phyloP scores from a whole-genome alignment of 805 yeast species.

The Metschnikowia gruessii region DNA sequence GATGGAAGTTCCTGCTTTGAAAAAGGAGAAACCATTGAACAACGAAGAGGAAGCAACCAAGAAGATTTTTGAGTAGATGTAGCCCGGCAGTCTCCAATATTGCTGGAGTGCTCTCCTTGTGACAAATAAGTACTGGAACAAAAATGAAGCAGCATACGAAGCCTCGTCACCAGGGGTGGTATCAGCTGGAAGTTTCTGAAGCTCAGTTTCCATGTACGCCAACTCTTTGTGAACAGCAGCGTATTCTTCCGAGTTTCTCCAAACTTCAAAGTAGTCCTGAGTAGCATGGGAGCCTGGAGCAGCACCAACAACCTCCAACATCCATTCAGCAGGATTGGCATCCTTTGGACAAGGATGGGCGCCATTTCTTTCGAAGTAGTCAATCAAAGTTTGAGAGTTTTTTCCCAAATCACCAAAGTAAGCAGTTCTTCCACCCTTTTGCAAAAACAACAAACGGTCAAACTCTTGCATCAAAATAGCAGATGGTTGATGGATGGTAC shows the following conservation, averaged over 20 bases:
- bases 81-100: slow-evolving; percentile 59
- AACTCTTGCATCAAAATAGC: slow-evolving; percentile 66
- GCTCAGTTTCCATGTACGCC: slow-evolving; percentile 60
- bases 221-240: slow-evolving; percentile 57
- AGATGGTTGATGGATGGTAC: slow-evolving; percentile 79
- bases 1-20: slow-evolving; percentile 56
- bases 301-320: slow-evolving; percentile 82
- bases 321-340: slow-evolving; percentile 51
- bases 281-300: slow-evolving; percentile 76
- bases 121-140: slow-evolving; percentile 18
- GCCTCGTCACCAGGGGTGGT: slow-evolving; percentile 24
- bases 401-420: slow-evolving; percentile 80
- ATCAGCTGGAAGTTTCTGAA: slow-evolving; percentile 23
- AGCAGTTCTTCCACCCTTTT: slow-evolving; percentile 75
- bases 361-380: slow-evolving; percentile 70
- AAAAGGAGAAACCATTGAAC: slow-evolving; percentile 72
- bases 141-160: slow-evolving; percentile 19
- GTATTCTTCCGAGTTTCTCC: slow-evolving; percentile 69
- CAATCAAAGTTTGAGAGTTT: slow-evolving; percentile 53
- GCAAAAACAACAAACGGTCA: slow-evolving; percentile 63
- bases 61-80: slow-evolving; percentile 59
- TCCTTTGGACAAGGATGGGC: slow-evolving; percentile 55
- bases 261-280: slow-evolving; percentile 71
- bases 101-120: slow-evolving; percentile 34
- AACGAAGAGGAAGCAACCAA: slow-evolving; percentile 53